A percentile compares a stretch with the other conserved stretches of the same genome.
These are phyloP conservation scores for Sanghuangporus weigelae DNA, from an alignment of 1,284 basidiomycete genomes.

Conservation along the genomic window DNA sequence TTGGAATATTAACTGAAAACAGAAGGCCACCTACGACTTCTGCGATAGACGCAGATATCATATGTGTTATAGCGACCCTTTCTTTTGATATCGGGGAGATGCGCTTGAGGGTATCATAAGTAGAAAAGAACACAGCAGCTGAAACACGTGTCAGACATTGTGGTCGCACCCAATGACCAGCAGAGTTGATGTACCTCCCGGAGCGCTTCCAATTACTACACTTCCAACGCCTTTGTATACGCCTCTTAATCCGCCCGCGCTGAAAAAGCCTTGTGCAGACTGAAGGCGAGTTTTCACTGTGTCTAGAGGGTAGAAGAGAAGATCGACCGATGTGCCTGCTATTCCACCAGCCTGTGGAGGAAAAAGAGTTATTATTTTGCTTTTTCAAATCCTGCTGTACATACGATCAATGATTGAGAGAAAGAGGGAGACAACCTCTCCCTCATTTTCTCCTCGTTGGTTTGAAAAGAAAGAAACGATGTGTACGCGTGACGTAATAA, in stretches of 20 bases:
- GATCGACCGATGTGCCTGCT: constrained; percentile 87
- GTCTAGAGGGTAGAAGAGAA: constrained; percentile 96
- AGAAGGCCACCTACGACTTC: constrained; percentile 63
- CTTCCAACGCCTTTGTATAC: constrained; percentile 95
- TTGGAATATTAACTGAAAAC: constrained; percentile 22
- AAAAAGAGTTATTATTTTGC: neutral
- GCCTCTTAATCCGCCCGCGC: constrained; percentile 86
- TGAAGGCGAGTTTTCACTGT: constrained; percentile 96
- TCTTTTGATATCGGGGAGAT: constrained; percentile 53
- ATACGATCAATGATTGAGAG: constrained; percentile 37
- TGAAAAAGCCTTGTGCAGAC: constrained; percentile 80
- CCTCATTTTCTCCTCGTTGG: neutral
- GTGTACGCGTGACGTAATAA: neutral
- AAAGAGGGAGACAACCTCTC: constrained; percentile 28
- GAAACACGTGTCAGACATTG: neutral
- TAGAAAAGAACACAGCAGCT: constrained; percentile 93
- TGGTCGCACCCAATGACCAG: neutral
- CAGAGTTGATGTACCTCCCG: constrained; percentile 67
- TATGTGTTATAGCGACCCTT: constrained; percentile 69
- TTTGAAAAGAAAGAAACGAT: neutral
- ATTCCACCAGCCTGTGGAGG: constrained; percentile 70
- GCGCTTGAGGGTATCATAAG: constrained; percentile 88
- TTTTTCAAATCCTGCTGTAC: constrained; percentile 6
- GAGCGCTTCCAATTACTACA: constrained; percentile 92
- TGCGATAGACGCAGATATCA: constrained; percentile 74